Conservation (phyloP, 2,329 filamentous ascomycete genomes). For the Exophiala lecanii-corni region DNA sequence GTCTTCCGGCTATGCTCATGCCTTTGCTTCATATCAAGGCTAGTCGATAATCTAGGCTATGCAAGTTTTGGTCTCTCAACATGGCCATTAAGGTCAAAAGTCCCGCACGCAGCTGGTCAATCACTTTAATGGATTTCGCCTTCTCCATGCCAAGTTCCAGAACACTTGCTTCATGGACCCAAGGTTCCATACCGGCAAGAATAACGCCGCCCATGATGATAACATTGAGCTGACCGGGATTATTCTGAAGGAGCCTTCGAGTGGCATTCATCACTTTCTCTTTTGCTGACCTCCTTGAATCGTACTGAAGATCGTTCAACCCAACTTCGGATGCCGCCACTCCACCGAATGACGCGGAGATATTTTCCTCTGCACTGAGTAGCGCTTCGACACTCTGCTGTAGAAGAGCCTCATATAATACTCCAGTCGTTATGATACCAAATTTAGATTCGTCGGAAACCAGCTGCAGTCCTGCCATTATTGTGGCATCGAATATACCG, state of each 20-base stretch:
- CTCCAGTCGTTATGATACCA: constrained; percentile 10
- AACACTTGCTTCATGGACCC: background rate
- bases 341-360: constrained; percentile 4
- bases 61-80: background rate
- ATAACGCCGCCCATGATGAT: constrained; percentile 11
- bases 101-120: constrained; percentile 7
- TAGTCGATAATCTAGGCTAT: background rate
- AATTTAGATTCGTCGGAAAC: background rate
- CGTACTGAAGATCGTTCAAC: background rate
- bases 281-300: background rate
- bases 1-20: too few relatives aligned
- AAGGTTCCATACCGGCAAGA: constrained; percentile 4
- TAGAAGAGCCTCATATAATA: constrained; percentile 7
- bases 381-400: constrained; percentile 1
- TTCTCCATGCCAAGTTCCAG: constrained; percentile 4
- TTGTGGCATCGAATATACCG: constrained; percentile 10
- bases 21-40: background rate
- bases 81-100: background rate
- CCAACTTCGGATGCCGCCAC: constrained; percentile 4
- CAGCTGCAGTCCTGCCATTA: background rate
- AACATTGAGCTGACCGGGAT: background rate
- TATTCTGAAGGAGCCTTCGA: constrained; percentile 1
- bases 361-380: background rate
- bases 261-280: constrained; percentile 2
- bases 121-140: background rate